Base-by-base conservation (phyloP, 345 rosid genomes). In the Salix arbutifolia region DNA sequence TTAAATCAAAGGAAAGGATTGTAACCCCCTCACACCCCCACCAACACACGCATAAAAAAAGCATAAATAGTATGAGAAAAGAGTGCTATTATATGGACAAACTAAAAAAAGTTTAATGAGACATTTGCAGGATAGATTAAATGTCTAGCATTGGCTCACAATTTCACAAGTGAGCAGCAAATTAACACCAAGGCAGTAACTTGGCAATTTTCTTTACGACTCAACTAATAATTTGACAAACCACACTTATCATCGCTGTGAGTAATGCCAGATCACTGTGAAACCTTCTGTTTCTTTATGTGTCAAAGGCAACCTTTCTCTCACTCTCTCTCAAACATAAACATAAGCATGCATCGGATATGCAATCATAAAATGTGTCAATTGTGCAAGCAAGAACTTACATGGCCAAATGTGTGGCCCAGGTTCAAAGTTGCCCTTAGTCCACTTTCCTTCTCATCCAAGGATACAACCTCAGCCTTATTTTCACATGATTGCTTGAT, bases 331-430 rank as follows among this genome's bases (percentile, higher is more conserved):
- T 23, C 46, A 40, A 13, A 48, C 48, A 33, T 14, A 9, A 9
- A 70, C 17, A 26, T 1, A 58, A 62, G 35, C 66, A 62, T 26
- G 30, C 30, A 62, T 8, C 16, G 11, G 30, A 62, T 62, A 12
- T 28, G 30, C 35, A 42, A 6, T 21, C 10, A 11, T 16, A 71
- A 12, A 21, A 10, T 25, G 9, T 6, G 67, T 46, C 21, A 44
- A 44, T 69, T 61, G 61, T 53, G 69, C 0, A 72, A 60, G 65
- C 69, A 28, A 76, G 19, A 77, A 83, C 94, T 89, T 76, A 96
- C 99, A 88, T 94, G 99, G 80, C 98, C 99, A 88, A 96, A 93
- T 9, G 99, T 96, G 82, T 93, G 99, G 68, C 99, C 99, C 81
- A 96, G 83, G 82, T 96, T 96, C 78, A 96, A 77, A 48, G 99